phyloP scores from a whole-genome alignment of 2,329 filamentous ascomycete species.

The Ophiostoma triangulosporum region DNA sequence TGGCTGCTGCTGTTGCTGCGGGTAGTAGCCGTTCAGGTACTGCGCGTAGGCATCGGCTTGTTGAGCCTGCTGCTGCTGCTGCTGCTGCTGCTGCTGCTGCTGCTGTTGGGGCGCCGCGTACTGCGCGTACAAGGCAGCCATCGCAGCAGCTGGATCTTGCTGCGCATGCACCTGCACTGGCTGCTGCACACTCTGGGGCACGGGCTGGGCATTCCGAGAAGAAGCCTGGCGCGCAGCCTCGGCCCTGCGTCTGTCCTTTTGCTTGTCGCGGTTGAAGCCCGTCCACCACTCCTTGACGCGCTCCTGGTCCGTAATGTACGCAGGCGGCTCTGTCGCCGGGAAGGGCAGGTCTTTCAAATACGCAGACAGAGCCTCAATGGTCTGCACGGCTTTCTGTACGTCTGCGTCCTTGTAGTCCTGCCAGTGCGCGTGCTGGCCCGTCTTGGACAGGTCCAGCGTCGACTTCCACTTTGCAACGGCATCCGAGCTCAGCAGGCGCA shows the following conservation, averaged over 20 bases:
- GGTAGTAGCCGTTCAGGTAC: conserved; percentile 21
- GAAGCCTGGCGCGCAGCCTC: background rate
- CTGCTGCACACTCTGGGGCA: background rate
- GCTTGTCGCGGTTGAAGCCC: conserved; percentile 27
- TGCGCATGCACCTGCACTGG: conserved; percentile 10
- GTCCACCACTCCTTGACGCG: conserved; percentile 39
- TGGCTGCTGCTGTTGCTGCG: conserved; percentile 15
- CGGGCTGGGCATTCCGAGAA: background rate
- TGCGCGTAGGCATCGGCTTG: conserved; percentile 21
- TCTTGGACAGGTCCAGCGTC: conserved; percentile 27
- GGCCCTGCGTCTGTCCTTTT: conserved; percentile 22
- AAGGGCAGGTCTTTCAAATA: conserved; percentile 32
- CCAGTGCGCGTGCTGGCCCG: conserved; percentile 18
- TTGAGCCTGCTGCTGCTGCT: conserved; percentile 7
- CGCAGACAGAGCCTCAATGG: conserved; percentile 29
- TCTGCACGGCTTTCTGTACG: conserved; percentile 29
- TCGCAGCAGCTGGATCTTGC: conserved; percentile 21
- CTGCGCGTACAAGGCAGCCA: conserved; percentile 29
- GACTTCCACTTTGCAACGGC: conserved; percentile 27
- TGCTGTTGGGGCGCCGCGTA: conserved; percentile 16
- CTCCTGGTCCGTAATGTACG: conserved; percentile 35
- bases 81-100: conserved; percentile 14
- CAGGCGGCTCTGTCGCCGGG: conserved; percentile 37
- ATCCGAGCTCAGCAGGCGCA: conserved; percentile 31
- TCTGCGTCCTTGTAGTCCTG: conserved; percentile 27